Evolutionary conservation across 306 rosid species (phyloP).

Genomic region (Medicago ruthenica): DNA sequence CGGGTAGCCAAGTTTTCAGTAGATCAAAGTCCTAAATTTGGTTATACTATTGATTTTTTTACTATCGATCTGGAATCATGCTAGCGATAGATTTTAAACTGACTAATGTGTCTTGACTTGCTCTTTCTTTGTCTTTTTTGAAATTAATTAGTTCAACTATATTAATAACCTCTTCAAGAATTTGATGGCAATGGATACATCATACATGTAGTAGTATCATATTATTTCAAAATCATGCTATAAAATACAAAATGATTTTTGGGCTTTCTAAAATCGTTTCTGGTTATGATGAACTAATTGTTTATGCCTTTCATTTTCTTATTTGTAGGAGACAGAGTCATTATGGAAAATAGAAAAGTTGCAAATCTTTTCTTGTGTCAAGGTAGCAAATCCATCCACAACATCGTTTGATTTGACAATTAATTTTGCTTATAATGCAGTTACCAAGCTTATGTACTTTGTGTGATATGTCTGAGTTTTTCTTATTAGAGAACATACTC

Average conservation of each 20-base stretch:
- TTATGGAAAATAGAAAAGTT: conserved; percentile 80
- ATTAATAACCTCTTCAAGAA: conserved; percentile 17
- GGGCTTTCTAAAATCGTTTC: conserved; percentile 16
- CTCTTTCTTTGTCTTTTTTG: not conserved
- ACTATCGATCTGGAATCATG: not conserved
- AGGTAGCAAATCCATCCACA: conserved; percentile 53
- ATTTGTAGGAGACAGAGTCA: conserved; percentile 59
- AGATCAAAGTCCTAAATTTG: not conserved
- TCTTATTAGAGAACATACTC: conserved; percentile 3
- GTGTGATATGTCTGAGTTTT: conserved; percentile 19
- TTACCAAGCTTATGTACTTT: conserved; percentile 9
- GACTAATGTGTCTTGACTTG: conserved; percentile 12
- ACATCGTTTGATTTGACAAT: conserved; percentile 14
- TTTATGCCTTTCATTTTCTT: conserved; percentile 37
- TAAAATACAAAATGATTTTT: not conserved
- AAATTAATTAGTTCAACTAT: not conserved
- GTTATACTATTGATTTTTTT: conserved; percentile 9
- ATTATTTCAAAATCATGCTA: conserved; percentile 6
- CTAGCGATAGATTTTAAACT: not conserved
- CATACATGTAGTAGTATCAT: too few relatives aligned
- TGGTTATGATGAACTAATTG: not conserved
- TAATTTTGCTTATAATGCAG: conserved; percentile 23
- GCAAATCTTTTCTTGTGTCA: conserved; percentile 81
- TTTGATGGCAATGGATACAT: conserved; percentile 13
- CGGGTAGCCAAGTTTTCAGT: too few relatives aligned